Base-by-base conservation (phyloP, 2,329 filamentous ascomycete species). In the Colletotrichum higginsianum region DNA sequence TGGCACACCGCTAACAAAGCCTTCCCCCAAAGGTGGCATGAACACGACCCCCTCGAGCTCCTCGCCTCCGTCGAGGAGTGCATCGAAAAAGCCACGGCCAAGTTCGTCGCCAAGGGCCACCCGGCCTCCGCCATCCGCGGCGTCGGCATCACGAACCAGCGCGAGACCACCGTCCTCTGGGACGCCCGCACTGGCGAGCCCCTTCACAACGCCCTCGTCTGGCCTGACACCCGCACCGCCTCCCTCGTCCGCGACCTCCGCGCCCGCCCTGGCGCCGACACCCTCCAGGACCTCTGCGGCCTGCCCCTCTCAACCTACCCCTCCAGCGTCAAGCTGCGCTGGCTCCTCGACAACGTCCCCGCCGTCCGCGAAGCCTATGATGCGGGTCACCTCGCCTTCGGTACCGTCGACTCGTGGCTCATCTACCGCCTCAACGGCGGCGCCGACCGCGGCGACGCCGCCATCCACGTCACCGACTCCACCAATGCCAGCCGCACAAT, bases 401-500 rank as follows among this genome's bases (percentile, higher is more conserved):
- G 95, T 66, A 98, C 95, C 8, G 91, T 97, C 71, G 95, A 98
- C 81, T 90, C 93, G 2, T 98, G 95, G 95, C 86, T 98, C 69
- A 88, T 97, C 65, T 97, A 94, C 84, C 91, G 92, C 76, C 88
- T 98, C 61, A 94, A 97, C 78, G 94, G 93, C 68, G 92, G 93
- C 61, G 86, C 85, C 42, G 86, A 89, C 71, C 89, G 87, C 62
- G 83, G 84, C 67, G 79, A 75, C n/a, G 78, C 77, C 18, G 88
- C 90, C 60, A 82, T 95, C 53, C 91, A 94, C 78, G 94, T 97
- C 69, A 96, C 95, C 0, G 95, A 98, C 80, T 90, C 92, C 58
- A 94, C 93, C 72, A 98, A 98, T 80, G 95, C 95, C 23, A 96
- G 93, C 64, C 87, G 95, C 78, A 98, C 95, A 72, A 97, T 97